Percentiles rank a stretch among this genome's conserved stretches.
phyloP scores from a whole-genome alignment of 148 eudicot genomes.

The Arctostaphylos glauca region DNA sequence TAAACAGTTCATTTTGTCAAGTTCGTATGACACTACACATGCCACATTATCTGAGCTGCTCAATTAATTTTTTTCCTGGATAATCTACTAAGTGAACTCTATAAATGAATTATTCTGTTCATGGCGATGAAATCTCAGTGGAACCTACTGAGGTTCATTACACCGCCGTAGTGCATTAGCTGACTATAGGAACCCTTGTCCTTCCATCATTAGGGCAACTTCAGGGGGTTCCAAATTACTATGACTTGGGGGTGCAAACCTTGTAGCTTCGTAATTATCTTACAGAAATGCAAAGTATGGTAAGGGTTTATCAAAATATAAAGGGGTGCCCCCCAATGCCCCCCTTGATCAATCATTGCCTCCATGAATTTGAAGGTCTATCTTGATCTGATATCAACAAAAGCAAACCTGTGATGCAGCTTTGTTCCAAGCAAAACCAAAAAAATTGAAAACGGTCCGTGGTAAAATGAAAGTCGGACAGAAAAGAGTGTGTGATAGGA shows the following conservation, averaged over 20 bases:
- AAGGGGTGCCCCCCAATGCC: neutral
- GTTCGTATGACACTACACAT: neutral
- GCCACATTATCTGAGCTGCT: neutral
- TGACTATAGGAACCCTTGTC: neutral
- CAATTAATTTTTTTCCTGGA: neutral
- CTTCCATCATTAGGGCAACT: neutral
- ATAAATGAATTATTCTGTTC: neutral
- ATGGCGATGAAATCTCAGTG: neutral
- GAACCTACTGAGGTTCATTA: neutral
- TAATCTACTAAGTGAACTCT: neutral
- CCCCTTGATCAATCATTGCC: neutral
- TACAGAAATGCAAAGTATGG: neutral
- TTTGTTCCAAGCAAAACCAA: neutral
- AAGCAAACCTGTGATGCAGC: neutral
- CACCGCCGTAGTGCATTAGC: neutral
- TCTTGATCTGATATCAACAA: neutral
- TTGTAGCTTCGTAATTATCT: neutral
- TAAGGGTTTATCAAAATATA: neutral
- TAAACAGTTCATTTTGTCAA: neutral
- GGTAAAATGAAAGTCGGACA: neutral
- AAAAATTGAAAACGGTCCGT: neutral
- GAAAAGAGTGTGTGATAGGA: neutral
- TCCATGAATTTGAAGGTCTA: neutral
- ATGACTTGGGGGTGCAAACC: neutral
- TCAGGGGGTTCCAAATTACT: neutral